Base-by-base conservation (phyloP, 805 yeast species). In the Saccharomycopsis sp. region DNA sequence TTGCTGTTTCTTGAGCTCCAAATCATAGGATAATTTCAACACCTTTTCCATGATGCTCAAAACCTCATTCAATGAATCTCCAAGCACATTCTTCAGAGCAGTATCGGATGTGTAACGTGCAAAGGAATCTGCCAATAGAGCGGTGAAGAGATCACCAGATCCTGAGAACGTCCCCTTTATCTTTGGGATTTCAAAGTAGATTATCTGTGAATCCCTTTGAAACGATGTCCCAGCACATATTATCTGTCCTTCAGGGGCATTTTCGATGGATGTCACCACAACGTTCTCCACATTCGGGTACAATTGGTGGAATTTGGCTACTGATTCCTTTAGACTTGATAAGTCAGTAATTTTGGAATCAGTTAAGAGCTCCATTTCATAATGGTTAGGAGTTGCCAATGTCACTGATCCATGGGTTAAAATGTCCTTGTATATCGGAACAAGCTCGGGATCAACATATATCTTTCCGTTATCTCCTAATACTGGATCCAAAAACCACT, bases 401-500 rank as follows among this genome's bases (percentile, higher is more conserved):
- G 75, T 74, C 0, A 87, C 78, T 20, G 64, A 58, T 9, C 24
- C 54, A 3, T 17, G 7, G 14, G 49, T 14, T 41, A 86, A 67
- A n/a, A 85, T 71, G 12, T 73, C 62, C 63, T 75, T 73, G 66
- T 85, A 86, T 1, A 77, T 69, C 0, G 81, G 81, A 0, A 86
- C 73, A 24, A 85, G 77, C 12, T 73, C 78, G 56, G 77, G 78
- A 59, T 78, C 78, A 0, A 93, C 97, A 68, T 93, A 93, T 2
- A 91, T 70, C 58, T 75, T 78, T 0, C 97, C 97, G 65, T 89
- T 86, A 68, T 93, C 98, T 12, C 98, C 98, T 69, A 93, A 72
- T 0, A 93, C 94, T 1, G 98, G 98, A 69, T 93, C 98, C 54
- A 93, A 69, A 2, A 92, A 77, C 84, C 93, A 83, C 17, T 80